Evolutionary conservation across 495 filamentous ascomycete species (phyloP), one percentile per base, ranked within the genome.

Genomic region (Acidiella bohemica): DNA sequence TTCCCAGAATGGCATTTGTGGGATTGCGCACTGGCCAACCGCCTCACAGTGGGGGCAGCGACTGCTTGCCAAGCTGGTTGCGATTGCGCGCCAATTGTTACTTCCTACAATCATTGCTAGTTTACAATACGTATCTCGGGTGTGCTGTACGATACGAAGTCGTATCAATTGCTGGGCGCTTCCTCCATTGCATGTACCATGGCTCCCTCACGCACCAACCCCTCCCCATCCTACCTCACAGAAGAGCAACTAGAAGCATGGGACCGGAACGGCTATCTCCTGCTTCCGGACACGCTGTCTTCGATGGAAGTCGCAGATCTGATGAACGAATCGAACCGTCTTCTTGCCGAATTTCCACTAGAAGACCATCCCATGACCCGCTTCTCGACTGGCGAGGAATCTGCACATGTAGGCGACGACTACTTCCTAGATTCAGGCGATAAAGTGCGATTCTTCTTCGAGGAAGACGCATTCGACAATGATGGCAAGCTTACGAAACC

Each of bases 391-490:
- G 86, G 85, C 53, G 68, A 75, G 42, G 68, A 65, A 27, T 47
- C 29, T 26, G 46, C 50, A 11, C 90, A 97, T 61, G 80, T 95
- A 17, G 87, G 90, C 44, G 90, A 97, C 64, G 74, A 80, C 57
- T 97, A 97, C 73, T 97, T 97, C 62, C 73, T 97, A 0, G 66
- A 62, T 2, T 84, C 77, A 1, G 83, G 82, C 38, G 81, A 94
- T 68, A 93, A 96, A 53, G 67, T 97, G 34, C 78, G 82, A 37
- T 95, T 88, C 67, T 97, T 97, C 75, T 93, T 97, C 66, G 90
- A 97, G 58, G 82, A 87, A 54, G 80, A 79, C 59, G 80, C 80
- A 41, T 81, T 84, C 53, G 67, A 76, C 55, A 40, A 65, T 2
- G 16, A 59, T 0, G 76, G 75, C 16, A 51, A 50, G 5, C 70